These are phyloP conservation scores for Plasmodiophora brassicae DNA, from an alignment of 208 protist species.

Conservation along the genomic window DNA sequence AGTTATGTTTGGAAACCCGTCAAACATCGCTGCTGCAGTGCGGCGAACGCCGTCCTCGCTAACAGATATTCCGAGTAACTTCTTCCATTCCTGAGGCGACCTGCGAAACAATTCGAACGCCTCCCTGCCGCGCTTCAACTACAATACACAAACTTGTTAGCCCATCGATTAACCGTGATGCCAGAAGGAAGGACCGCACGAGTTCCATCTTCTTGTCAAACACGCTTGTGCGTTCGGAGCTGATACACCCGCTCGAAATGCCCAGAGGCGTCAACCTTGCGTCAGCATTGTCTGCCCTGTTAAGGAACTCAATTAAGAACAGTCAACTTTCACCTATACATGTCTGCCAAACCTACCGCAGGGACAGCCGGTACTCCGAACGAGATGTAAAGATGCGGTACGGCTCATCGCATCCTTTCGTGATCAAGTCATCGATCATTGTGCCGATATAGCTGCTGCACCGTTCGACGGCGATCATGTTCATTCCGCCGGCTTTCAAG, in stretches of 20 bases:
- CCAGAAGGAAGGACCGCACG: too few relatives aligned
- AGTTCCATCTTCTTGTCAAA: too few relatives aligned
- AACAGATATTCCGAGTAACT: too few relatives aligned
- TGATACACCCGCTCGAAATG: not conserved
- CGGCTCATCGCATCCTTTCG: slow-evolving; percentile 37
- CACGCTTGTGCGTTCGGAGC: not conserved
- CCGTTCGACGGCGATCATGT: not conserved
- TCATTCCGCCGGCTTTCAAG: not conserved
- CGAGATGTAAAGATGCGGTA: slow-evolving; percentile 56
- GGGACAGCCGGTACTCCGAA: slow-evolving; percentile 45
- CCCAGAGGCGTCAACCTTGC: not conserved
- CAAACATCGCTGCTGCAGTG: not conserved
- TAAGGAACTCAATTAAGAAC: not conserved
- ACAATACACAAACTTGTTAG: too few relatives aligned
- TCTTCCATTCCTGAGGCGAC: too few relatives aligned
- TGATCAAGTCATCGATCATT: slow-evolving; percentile 47
- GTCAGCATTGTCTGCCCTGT: slow-evolving; percentile 41
- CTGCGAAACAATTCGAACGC: too few relatives aligned
- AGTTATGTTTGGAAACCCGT: not conserved
- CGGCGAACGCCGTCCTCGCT: too few relatives aligned
- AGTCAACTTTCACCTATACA: not conserved
- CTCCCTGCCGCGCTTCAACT: too few relatives aligned
- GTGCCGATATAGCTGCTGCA: slow-evolving; percentile 43
- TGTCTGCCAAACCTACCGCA: slow-evolving; percentile 16
- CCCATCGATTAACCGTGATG: too few relatives aligned